These are phyloP conservation scores for Cinnamomum micranthum DNA, from an alignment of 164 flowering plant species.

Conservation along the genomic window DNA sequence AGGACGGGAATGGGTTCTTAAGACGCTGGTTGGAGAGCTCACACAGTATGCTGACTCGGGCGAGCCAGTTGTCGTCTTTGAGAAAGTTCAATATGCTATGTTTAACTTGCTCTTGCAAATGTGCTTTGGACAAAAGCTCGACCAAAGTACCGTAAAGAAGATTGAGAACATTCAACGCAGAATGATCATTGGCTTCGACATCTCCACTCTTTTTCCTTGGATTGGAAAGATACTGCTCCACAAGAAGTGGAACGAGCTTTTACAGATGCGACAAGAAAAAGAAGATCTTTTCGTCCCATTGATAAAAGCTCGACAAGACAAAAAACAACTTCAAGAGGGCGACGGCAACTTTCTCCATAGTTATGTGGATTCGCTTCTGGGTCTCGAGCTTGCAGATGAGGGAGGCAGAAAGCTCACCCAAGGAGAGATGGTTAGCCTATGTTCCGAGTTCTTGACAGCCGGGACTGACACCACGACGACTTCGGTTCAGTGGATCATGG, in stretches of 20 bases:
- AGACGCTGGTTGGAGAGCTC: conserved; percentile 13
- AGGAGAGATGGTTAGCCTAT: conserved; percentile 2
- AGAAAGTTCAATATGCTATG: conserved; percentile 26
- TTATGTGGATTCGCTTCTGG: conserved; percentile 21
- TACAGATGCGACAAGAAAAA: conserved; percentile 14
- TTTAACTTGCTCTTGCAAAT: conserved; percentile 30
- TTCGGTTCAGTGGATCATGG: conserved; percentile 34
- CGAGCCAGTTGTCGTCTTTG: conserved; percentile 14
- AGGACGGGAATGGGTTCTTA: too few relatives aligned
- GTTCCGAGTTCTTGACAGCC: conserved; percentile 32
- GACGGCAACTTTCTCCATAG: not conserved
- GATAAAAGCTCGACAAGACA: conserved; percentile 4
- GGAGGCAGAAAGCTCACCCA: conserved; percentile 35
- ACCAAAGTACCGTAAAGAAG: conserved; percentile 23
- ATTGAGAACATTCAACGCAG: conserved; percentile 17
- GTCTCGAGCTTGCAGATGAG: conserved; percentile 23
- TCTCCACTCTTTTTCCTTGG: conserved; percentile 9
- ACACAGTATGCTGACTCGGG: not conserved
- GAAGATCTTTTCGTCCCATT: conserved; percentile 19
- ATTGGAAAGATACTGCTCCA: conserved; percentile 21
- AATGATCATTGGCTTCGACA: not conserved
- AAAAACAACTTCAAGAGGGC: not conserved
- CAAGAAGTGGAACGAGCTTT: conserved; percentile 19
- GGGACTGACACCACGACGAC: conserved; percentile 36
- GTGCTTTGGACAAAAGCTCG: conserved; percentile 44